Evolutionary conservation across 1,139 yeast species (phyloP), one percentile per base, ranked within the genome.

Genomic region (Blastobotrys persicus): DNA sequence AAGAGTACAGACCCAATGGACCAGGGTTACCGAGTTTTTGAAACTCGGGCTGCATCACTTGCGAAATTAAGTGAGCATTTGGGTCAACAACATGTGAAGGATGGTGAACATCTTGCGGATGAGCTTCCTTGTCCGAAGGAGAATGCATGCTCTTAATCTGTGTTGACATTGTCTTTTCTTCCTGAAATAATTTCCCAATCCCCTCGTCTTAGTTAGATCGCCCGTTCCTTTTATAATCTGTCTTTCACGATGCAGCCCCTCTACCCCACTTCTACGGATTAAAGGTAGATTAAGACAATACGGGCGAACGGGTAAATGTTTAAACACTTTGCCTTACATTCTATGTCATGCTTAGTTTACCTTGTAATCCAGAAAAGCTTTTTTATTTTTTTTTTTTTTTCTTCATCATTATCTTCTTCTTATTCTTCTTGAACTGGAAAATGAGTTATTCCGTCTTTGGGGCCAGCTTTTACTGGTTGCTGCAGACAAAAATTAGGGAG

Each of bases 1-100:
- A 88, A 3, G 88, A 94, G 45, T 80, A 77, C 54, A 88, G 74
- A n/a, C 96, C 96, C 50, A 88, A 73, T 1, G 96, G 96, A 45
- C 92, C 88, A 34, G 96, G 95, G 66, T 88, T 88, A 51, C 85
- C 95, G 64, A 87, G 81, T 64, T 82, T 77, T 20, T 43, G 26
- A 26, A 31, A 43, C 13, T 37, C 26, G 5, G 41, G 41, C 9
- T 37, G 18, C 19, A 23, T 19, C 11, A 37, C 41, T 16, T 37
- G 41, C 3, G 41, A 37, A 37, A 37, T 23, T n/a, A 37, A 16
- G 28, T 37, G 41, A 7, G 41, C 12, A 13, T 37, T 37, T 6
- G 28, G 28, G 28, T 23, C 28, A 9, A 23, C 28, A 9, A 6
- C 9, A 6, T 5, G 5, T 23, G 28, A 9, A 5, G 5, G 28